Evolutionary conservation across 345 rosid genomes (phyloP), one percentile per base, ranked within the genome.

Genomic region (Arabidopsis suecica): DNA sequence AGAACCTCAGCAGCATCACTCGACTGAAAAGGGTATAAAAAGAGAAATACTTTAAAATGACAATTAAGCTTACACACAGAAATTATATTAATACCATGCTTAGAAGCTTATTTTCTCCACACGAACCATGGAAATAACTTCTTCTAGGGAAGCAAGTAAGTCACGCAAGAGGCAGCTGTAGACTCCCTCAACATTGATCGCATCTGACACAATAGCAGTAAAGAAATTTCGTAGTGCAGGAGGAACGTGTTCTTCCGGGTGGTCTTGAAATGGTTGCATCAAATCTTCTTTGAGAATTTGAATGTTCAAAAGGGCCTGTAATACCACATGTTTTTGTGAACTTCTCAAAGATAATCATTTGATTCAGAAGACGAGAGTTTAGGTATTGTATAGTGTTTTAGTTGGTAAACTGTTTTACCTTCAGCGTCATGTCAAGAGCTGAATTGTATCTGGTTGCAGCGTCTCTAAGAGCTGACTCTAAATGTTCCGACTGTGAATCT

Each of bases 371-470:
- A 40, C 11, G 44, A 14, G 20, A 42, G 32, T 9, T 9, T 13
- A 38, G 48, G 37, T 34, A 11, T 5, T 22, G 0, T 42, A 30
- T 56, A 7, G 4, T 42, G 37, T 59, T 38, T 40, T 28, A 1
- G 61, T 67, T 51, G 10, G 54, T 34, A 47, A 47, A 44, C 28
- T 54, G 64, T 41, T 55, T 65, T 58, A 75, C 73, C 73, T 59
- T 75, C 4, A 75, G 54, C 1, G 54, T 75, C 73, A 67, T 75
- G 72, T 75, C 73, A 38, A 75, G 59, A 74, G 67, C 67, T 11
- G 73, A 45, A 66, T n/a, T 37, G 57, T 48, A 74, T 66, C 33
- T 47, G 2, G 38, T 16, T 44, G 10, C 67, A 74, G 32, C 47
- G 58, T 5, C 36, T 58, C 53, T 61, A 5, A 28, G 55, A 4